A percentile compares a stretch with the other conserved stretches of the same genome.
Conservation (phyloP, 306 rosid species). For the Pterocarpus macrocarpus region DNA sequence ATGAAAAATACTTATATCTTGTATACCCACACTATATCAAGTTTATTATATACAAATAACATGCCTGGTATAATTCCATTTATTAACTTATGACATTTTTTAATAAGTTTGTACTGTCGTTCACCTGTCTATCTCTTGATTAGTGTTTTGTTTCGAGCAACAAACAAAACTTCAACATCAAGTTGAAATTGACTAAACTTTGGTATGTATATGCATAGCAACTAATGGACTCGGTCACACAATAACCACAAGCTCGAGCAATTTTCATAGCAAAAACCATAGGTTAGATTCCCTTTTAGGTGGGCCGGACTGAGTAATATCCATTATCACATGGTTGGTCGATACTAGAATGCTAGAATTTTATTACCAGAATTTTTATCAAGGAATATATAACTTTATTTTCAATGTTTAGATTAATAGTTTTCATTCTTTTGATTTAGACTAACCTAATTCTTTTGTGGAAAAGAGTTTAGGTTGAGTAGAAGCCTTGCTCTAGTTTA, state of each 20-base stretch:
- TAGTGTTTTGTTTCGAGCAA: slow-evolving; percentile 51
- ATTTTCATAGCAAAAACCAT: not conserved
- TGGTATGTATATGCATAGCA: not conserved
- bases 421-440: no score
- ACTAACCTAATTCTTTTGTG: no score
- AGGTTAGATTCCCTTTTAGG: not conserved
- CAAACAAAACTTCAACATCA: slow-evolving; percentile 25
- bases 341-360: not conserved
- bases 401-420: no score
- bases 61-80: not conserved
- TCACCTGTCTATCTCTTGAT: slow-evolving; percentile 46
- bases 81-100: slow-evolving; percentile 17
- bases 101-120: slow-evolving; percentile 33
- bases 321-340: slow-evolving; percentile 1
- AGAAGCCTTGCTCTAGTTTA: no score
- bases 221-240: not conserved
- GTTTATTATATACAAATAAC: no score
- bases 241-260: not conserved
- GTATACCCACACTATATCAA: no score
- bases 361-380: no score
- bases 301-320: not conserved
- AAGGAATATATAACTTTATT: no score
- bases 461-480: no score
- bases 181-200: not conserved
- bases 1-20: no score